Evolutionary conservation across 1,139 yeast species (phyloP), one percentile per base, ranked within the genome.

Genomic region (Debaryomyces nepalensis): DNA sequence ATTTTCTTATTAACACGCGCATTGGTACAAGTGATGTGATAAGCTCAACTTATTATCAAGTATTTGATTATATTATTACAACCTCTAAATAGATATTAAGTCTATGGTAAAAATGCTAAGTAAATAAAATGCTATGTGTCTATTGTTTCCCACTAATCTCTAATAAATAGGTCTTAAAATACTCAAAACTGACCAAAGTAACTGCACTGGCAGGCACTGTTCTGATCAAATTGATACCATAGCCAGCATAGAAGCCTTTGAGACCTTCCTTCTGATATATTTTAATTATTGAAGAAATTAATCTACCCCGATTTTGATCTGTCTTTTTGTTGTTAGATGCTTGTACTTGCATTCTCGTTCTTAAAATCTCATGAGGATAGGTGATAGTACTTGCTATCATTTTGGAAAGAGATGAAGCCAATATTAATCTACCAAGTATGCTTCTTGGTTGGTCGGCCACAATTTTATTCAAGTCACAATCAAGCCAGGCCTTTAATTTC

Each of bases 171-270:
- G 80, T 75, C 54, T 88, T 84, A 58, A 90, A 81, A 57, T 88
- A 81, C 63, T 93, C 99, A 64, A 88, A 93, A 29, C 96, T 86
- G n/a, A 91, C 91, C 53, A 93, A 71, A 2, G 99, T 93, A 16
- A 93, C 88, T 1, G 97, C 97, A 56, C 93, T 83, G 5, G 97
- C 93, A 4, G 99, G 99, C 1, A 93, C 89, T 0, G 99, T 95
- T 55, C 99, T 74, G 26, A 89, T 79, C 59, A 93, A 70, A 59
- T 93, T 93, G 12, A 95, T 84, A 1, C 82, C 77, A 57, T 91
- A 85, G 0, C 99, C 99, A 1, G 95, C 85, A 59, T 93, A 93
- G 60, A 89, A 93, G 3, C 95, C 97, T 30, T 73, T 62, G 49
- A 86, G 50, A 4, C 98, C 97, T 60, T 90, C 97, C 47, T 77